Evolutionary conservation across 2,329 filamentous ascomycete genomes (phyloP).

Genomic region (Teratosphaeria pseudoeucalypti): DNA sequence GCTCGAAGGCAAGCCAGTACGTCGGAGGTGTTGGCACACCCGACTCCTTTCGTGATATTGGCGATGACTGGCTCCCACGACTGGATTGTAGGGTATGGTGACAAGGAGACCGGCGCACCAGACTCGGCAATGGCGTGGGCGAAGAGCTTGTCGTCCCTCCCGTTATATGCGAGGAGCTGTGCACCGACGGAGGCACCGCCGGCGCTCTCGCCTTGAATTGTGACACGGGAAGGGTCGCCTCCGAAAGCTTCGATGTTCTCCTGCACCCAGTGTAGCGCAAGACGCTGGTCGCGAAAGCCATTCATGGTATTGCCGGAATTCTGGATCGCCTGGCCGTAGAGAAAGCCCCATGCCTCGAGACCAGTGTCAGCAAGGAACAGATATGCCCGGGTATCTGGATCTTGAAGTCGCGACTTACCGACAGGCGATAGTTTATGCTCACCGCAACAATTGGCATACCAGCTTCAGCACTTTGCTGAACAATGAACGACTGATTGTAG

Average conservation of each 20-base stretch:
- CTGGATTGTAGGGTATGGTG: conserved; percentile 9
- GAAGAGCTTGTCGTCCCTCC: conserved; percentile 46
- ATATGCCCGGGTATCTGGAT: not conserved
- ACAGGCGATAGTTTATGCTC: conserved; percentile 52
- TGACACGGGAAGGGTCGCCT: conserved; percentile 45
- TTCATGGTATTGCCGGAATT: conserved; percentile 43
- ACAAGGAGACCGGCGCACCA: conserved; percentile 24
- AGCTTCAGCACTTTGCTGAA: conserved; percentile 14
- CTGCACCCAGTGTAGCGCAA: conserved; percentile 36
- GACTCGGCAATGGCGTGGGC: conserved; percentile 42
- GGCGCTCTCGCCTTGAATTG: conserved; percentile 20
- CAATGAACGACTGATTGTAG: conserved; percentile 22
- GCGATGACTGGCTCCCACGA: conserved; percentile 17
- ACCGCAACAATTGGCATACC: conserved; percentile 46
- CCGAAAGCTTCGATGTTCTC: conserved; percentile 50
- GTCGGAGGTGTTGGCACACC: conserved; percentile 15
- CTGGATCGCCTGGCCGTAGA: conserved; percentile 45
- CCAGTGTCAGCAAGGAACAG: not conserved
- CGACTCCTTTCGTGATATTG: conserved; percentile 15
- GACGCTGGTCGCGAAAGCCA: conserved; percentile 35
- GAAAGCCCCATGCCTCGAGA: conserved; percentile 55
- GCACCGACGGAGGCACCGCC: conserved; percentile 38
- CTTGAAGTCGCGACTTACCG: not conserved
- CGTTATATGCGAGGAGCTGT: conserved; percentile 45
- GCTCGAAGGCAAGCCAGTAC: conserved; percentile 26